These are phyloP conservation scores for Astraeus odoratus DNA, from an alignment of 768 basidiomycete species.

Conservation along the genomic window DNA sequence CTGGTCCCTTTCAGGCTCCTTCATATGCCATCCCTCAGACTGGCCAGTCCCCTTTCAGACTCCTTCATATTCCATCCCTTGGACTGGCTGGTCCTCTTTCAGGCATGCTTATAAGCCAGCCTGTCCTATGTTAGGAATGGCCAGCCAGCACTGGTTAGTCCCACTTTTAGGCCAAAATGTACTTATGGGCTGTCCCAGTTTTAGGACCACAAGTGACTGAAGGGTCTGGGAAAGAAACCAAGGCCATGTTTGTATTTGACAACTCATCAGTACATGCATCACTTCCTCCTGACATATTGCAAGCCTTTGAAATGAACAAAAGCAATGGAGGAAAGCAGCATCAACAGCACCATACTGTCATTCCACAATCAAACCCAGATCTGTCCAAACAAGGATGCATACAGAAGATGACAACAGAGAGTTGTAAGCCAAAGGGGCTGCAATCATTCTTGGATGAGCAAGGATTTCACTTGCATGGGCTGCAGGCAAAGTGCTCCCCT, in stretches of 20 bases:
- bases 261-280: constrained; percentile 7
- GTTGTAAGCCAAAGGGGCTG: constrained; percentile 17
- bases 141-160: too few relatives aligned
- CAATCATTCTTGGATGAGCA: constrained; percentile 21
- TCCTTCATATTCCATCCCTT: too few relatives aligned
- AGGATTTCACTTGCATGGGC: constrained; percentile 29
- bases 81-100: too few relatives aligned
- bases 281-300: constrained; percentile 14
- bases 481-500: constrained; percentile 31
- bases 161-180: too few relatives aligned
- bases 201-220: too few relatives aligned
- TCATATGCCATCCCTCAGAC: too few relatives aligned
- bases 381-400: constrained; percentile 1
- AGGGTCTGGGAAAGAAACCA: constrained; percentile 24
- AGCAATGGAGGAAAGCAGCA: constrained; percentile 18
- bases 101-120: too few relatives aligned
- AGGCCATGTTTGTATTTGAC: constrained; percentile 10
- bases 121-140: too few relatives aligned
- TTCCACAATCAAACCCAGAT: constrained; percentile 14
- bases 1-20: too few relatives aligned
- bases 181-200: too few relatives aligned
- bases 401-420: constrained; percentile 30
- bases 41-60: too few relatives aligned
- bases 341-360: constrained; percentile 13
- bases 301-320: constrained; percentile 22